Evolutionary conservation across 805 yeast species (phyloP).

Genomic region (Wickerhamomyces pijperi): DNA sequence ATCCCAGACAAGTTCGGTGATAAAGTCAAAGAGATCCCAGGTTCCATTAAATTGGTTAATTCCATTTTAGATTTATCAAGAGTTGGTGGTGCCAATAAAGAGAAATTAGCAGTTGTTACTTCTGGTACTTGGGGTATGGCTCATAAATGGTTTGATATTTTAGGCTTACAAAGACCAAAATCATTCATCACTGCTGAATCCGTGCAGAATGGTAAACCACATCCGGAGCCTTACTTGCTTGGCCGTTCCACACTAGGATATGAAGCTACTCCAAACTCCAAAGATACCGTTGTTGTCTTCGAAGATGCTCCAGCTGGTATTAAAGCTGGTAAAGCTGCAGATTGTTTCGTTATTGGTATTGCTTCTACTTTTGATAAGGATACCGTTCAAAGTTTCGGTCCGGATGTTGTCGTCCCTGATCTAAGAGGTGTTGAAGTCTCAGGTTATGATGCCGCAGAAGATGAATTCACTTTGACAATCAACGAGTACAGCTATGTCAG

Average conservation of each 20-base stretch:
- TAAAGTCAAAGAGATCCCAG: constrained; percentile 63
- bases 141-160: constrained; percentile 62
- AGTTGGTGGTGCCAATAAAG: constrained; percentile 24
- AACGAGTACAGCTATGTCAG: constrained; percentile 21
- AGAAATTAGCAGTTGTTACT: constrained; percentile 76
- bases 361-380: constrained; percentile 67
- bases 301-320: constrained; percentile 91
- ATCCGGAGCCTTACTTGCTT: constrained; percentile 70
- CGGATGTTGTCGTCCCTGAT: constrained; percentile 69
- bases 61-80: constrained; percentile 24
- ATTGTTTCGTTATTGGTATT: constrained; percentile 74
- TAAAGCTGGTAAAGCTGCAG: constrained; percentile 73
- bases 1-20: constrained; percentile 66
- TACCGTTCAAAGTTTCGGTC: constrained; percentile 60
- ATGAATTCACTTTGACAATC: constrained; percentile 25
- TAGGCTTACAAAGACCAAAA: constrained; percentile 51
- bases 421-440: constrained; percentile 49
- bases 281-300: constrained; percentile 43
- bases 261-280: constrained; percentile 23
- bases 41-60: constrained; percentile 54
- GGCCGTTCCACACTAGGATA: constrained; percentile 34
- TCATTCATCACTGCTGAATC: constrained; percentile 74
- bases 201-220: constrained; percentile 73
- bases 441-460: constrained; percentile 33
- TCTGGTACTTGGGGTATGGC: constrained; percentile 75